Evolutionary conservation across 257 asterid species (phyloP), one percentile per base, ranked within the genome.

Genomic region (Linaria vulgaris): DNA sequence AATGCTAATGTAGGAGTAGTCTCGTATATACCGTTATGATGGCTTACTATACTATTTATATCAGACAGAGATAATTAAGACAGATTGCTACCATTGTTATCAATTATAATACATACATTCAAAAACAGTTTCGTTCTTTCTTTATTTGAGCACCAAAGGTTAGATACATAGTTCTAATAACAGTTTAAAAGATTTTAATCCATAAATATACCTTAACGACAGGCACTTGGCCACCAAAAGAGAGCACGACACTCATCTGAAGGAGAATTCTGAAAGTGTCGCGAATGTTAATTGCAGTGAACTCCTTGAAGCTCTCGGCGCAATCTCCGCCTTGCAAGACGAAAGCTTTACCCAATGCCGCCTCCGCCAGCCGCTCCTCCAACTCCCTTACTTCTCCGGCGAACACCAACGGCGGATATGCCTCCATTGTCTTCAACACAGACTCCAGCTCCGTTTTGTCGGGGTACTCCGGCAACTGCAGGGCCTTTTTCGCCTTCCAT

Each of bases 281-380:
- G 10, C 34, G 30, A 43, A 52, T 52, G 20, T 52, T 52, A 52
- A 22, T 59, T 0, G 64, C 51, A 12, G 20, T 39, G 21, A 59
- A 59, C 37, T 59, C 64, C 64, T 59, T 59, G 25, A 59, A 59
- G 20, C 82, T 77, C 82, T 76, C 80, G 24, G 80, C 83, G 64
- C 83, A 79, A 38, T 79, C 84, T 11, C 84, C 84, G 30, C 84
- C 81, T 56, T 79, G 85, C 48, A 79, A 65, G 21, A 79, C 65
- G 53, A 79, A 79, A 30, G 85, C 85, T 0, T 74, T 70, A 0
- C 82, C 85, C 71, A 79, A 13, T 3, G 85, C 82, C 38, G 80
- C 85, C 39, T 79, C 72, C 37, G 71, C 85, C 62, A 79, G 69
- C 46, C 37, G 70, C 59, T 76, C 85, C 78, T 79, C 85, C 41